Evolutionary conservation across 139 green algal genomes (phyloP), one percentile per base, ranked within the genome.

Genomic region (Chlorella sp.): DNA sequence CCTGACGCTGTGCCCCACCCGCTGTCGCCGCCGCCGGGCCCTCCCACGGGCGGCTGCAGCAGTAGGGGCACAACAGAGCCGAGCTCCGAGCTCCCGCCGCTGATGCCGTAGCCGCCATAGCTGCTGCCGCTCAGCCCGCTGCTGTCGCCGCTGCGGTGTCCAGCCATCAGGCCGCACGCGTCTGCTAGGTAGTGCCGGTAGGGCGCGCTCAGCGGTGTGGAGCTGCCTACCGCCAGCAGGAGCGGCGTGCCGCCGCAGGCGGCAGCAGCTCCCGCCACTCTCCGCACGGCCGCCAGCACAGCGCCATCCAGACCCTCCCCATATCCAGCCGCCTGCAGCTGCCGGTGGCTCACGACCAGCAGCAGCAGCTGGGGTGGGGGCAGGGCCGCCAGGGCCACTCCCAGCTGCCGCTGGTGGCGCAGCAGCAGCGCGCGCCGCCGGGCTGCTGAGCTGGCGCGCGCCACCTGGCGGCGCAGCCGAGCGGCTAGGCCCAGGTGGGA

Each of bases 221-320:
- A 8, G 11, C 36, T 40, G 7, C 28, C 77, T 6, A 83, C 77
- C 26, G 40, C 77, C 41, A 83, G 60, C 58, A 83, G 77, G 60
- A 83, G 77, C 16, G 77, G 77, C 14, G 36, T n/a, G n/a, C n/a
- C 72, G 44, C 65, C 34, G 65, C 65, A 30, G 65, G 28, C 65
- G 13, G 3, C 64, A 24, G 70, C 70, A 16, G 36, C 36, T 13
- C 22, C 58, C 24, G 40, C 56, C 76, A 82, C 24, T 38, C 40
- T 56, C 9, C 76, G 76, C 76, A 82, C 76, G 17, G 76, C 58
- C 16, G 56, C 56, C 26, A 82, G 76, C 40, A 54, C 76, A 1
- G 26, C 38, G 3, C 22, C 38, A 65, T 82, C 76, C 36, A 82
- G 58, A 28, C 77, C 77, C 40, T 73, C 24, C 0, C 77, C 77